phyloP scores from a whole-genome alignment of 2,329 filamentous ascomycete genomes.

The Cordyceps javanica region DNA sequence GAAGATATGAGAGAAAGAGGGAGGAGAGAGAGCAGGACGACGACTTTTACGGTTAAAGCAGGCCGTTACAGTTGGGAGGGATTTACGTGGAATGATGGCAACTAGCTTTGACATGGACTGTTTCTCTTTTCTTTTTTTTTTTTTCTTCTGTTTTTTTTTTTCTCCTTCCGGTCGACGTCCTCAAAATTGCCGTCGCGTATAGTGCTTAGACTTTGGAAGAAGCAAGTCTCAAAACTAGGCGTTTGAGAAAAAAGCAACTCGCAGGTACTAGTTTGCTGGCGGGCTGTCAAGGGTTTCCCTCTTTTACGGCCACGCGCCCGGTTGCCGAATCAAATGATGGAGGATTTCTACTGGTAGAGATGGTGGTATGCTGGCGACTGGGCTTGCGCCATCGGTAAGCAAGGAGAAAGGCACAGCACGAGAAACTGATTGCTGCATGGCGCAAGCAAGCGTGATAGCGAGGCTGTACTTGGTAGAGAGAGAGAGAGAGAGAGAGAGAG shows the following conservation, averaged over 20 bases:
- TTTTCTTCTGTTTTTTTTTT: not conserved
- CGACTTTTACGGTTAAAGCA: constrained; percentile 7
- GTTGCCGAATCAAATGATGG: not conserved
- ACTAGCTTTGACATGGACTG: not conserved
- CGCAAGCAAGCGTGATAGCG: not conserved
- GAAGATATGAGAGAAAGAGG: not conserved
- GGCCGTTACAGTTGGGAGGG: not conserved
- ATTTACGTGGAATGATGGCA: not conserved
- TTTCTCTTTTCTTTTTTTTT: not conserved
- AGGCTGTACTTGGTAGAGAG: too few relatives aligned
- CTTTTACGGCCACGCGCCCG: not conserved
- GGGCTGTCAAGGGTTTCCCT: not conserved
- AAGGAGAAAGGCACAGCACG: not conserved
- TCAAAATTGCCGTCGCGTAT: not conserved
- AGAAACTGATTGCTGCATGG: not conserved
- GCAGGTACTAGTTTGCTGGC: not conserved
- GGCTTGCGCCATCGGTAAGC: not conserved
- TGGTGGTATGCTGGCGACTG: not conserved
- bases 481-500: too few relatives aligned
- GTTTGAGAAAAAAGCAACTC: constrained; percentile 5
- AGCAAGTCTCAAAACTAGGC: not conserved
- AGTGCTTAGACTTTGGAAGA: constrained; percentile 7
- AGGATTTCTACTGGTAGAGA: not conserved
- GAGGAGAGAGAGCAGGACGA: constrained; percentile 3
- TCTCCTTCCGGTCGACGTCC: not conserved